Conservation (phyloP, 164 flowering plant genomes). For the Umbilicus rupestris region DNA sequence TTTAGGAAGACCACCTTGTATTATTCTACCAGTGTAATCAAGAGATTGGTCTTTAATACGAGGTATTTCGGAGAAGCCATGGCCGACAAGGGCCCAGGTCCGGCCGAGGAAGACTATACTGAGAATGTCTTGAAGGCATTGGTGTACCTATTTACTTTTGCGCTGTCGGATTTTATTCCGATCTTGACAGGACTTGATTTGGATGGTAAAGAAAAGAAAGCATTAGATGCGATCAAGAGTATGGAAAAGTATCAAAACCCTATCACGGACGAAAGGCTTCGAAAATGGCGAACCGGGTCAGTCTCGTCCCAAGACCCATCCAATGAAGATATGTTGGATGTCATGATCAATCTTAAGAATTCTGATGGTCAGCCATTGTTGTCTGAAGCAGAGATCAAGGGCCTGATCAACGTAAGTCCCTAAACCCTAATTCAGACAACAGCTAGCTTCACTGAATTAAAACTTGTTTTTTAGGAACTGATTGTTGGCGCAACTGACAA, state of each 20-base stretch:
- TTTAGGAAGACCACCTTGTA: too few relatives aligned
- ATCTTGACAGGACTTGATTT: not conserved
- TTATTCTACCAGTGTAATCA: too few relatives aligned
- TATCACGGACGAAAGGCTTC: constrained; percentile 2
- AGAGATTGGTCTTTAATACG: too few relatives aligned
- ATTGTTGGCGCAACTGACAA: constrained; percentile 21
- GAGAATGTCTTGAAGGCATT: not conserved
- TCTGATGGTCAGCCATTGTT: constrained; percentile 20
- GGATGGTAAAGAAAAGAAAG: not conserved
- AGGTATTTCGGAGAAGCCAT: too few relatives aligned
- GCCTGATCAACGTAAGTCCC: constrained; percentile 10
- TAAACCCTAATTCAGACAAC: not conserved
- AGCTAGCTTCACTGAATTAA: not conserved
- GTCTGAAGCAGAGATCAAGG: constrained; percentile 22
- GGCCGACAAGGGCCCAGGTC: too few relatives aligned
- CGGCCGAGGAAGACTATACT: too few relatives aligned
- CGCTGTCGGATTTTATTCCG: not conserved
- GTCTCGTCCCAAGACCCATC: constrained; percentile 21
- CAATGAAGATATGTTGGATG: constrained; percentile 21
- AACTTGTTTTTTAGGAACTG: constrained; percentile 14
- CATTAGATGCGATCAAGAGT: not conserved
- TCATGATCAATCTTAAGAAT: constrained; percentile 6
- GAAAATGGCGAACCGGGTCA: not conserved
- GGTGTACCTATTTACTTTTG: not conserved
- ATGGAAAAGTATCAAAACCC: not conserved